Conservation (phyloP, 139 green algal genomes). For the Chlorella sp. region DNA sequence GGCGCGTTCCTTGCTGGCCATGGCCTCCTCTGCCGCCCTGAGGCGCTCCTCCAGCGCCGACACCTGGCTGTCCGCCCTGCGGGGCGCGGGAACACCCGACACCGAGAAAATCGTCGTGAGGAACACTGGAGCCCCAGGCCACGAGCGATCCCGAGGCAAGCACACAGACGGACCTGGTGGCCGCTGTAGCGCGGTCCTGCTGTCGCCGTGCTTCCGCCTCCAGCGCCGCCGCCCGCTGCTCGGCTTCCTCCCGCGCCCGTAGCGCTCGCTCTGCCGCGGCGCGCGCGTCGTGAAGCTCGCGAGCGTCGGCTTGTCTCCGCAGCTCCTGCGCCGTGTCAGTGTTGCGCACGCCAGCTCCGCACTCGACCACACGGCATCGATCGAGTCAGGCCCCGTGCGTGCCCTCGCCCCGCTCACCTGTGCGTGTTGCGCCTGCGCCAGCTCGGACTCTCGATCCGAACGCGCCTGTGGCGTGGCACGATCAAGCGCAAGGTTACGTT, state of each 20-base stretch:
- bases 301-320: neutral
- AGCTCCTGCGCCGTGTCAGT: neutral
- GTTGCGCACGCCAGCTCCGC: too few relatives aligned
- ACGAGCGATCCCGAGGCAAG: too few relatives aligned
- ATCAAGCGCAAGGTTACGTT: too few relatives aligned
- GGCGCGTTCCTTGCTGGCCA: constrained; percentile 11
- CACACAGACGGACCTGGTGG: neutral
- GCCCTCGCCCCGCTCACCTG: too few relatives aligned
- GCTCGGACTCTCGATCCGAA: neutral
- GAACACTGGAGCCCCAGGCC: too few relatives aligned
- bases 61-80: neutral
- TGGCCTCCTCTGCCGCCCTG: constrained; percentile 20
- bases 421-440: neutral
- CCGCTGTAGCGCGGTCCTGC: neutral
- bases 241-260: constrained; percentile 8
- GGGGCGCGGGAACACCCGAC: too few relatives aligned
- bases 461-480: too few relatives aligned
- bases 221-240: constrained; percentile 17
- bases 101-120: too few relatives aligned
- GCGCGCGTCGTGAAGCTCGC: constrained; percentile 8
- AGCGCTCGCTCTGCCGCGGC: constrained; percentile 8
- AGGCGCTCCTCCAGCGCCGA: constrained; percentile 21
- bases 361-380: too few relatives aligned
- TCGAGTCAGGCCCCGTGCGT: constrained; percentile 7
- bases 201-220: constrained; percentile 10